Evolutionary conservation across 176 grass and related monocot genomes (phyloP).

Genomic region (Lolium rigidum): DNA sequence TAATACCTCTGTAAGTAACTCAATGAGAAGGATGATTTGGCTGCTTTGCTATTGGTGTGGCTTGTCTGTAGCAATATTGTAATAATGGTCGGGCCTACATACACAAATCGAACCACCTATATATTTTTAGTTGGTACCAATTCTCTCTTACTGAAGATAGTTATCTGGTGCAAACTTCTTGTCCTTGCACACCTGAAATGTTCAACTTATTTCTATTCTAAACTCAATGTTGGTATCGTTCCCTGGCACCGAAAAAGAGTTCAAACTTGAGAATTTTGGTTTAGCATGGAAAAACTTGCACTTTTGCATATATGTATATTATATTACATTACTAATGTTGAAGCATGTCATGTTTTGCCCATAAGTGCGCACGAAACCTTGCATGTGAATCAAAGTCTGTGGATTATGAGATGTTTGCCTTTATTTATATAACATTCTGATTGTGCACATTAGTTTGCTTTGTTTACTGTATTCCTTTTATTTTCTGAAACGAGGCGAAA

Average conservation of each 20-base stretch:
- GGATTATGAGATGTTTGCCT: background rate
- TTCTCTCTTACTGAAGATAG: background rate
- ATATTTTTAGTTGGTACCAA: background rate
- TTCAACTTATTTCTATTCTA: background rate
- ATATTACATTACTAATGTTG: background rate
- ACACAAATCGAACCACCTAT: background rate
- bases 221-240: background rate
- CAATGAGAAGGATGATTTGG: background rate
- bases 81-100: background rate
- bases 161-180: background rate
- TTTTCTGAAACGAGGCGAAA: background rate
- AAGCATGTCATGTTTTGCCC: background rate
- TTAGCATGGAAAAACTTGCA: slow-evolving; percentile 3
- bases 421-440: background rate
- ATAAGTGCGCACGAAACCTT: background rate
- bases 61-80: background rate
- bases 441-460: background rate
- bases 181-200: background rate
- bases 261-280: background rate
- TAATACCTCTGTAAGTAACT: slow-evolving; percentile 77
- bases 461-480: background rate
- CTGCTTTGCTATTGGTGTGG: background rate
- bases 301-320: background rate
- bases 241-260: background rate
- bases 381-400: background rate